Conservation (phyloP, 2,329 filamentous ascomycete genomes). For the Didymella keratinophila region DNA sequence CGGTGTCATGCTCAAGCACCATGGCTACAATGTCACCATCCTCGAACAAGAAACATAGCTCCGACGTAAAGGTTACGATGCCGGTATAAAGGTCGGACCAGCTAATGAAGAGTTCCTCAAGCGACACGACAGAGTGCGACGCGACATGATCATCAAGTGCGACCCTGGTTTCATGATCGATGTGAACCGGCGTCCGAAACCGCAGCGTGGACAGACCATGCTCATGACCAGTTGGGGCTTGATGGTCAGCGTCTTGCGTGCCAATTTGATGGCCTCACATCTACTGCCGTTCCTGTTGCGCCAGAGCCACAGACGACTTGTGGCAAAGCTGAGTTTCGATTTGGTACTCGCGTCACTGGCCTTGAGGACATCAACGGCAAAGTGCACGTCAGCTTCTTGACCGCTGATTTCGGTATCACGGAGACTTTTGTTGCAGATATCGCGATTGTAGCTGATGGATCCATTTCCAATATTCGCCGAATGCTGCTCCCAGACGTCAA, state of each 20-base stretch:
- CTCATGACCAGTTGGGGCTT: not conserved
- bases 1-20: not conserved
- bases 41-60: not conserved
- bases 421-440: not conserved
- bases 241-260: not conserved
- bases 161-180: slow-evolving; percentile 1
- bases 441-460: not conserved
- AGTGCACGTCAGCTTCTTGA: not conserved
- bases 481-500: not conserved
- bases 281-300: not conserved
- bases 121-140: not conserved
- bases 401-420: not conserved
- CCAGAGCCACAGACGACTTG: not conserved
- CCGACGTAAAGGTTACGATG: not conserved
- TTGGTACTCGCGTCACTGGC: not conserved
- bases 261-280: not conserved
- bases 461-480: not conserved
- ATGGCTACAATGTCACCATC: not conserved
- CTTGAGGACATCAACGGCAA: not conserved
- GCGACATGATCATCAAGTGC: not conserved
- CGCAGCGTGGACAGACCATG: not conserved
- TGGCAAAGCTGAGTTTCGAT: not conserved
- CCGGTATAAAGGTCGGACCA: not conserved
- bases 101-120: not conserved
- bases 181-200: not conserved